Conservation (phyloP, 1,284 basidiomycete species). For the Marasmius fiardii region DNA sequence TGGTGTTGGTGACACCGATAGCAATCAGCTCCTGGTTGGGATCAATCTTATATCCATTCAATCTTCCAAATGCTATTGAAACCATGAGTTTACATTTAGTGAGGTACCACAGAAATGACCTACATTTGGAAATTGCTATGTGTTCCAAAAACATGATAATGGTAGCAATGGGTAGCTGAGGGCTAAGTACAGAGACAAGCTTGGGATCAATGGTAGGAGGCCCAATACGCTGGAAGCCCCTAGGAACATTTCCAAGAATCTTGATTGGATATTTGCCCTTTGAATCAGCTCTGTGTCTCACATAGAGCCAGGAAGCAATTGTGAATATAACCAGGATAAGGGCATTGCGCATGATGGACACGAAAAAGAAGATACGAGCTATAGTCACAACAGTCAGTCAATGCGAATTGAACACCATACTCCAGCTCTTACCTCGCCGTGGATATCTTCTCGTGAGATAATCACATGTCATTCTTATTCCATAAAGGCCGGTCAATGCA, state of each 20-base stretch:
- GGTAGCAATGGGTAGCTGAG: conserved; percentile 87
- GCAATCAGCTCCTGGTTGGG: conserved; percentile 97
- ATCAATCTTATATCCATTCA: conserved; percentile 97
- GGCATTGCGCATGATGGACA: conserved; percentile 81
- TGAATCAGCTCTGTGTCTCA: conserved; percentile 54
- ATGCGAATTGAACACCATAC: not conserved
- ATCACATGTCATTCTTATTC: conserved; percentile 67
- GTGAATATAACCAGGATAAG: conserved; percentile 86
- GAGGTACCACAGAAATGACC: conserved; percentile 19
- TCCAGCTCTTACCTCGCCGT: conserved; percentile 44
- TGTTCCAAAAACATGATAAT: conserved; percentile 96
- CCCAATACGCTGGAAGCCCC: conserved; percentile 79
- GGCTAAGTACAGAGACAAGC: conserved; percentile 69
- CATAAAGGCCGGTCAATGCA: conserved; percentile 74
- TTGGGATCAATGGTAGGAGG: conserved; percentile 62
- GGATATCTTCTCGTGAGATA: conserved; percentile 67
- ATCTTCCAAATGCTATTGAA: conserved; percentile 81
- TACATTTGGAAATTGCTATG: conserved; percentile 92
- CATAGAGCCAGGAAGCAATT: conserved; percentile 82
- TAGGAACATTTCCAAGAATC: conserved; percentile 81
- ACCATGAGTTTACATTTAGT: conserved; percentile 3
- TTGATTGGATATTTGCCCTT: conserved; percentile 81
- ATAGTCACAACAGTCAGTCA: conserved; percentile 3
- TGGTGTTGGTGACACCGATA: conserved; percentile 90
- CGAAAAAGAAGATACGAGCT: conserved; percentile 86